A percentile compares a stretch with the other conserved stretches of the same genome.
phyloP scores from a whole-genome alignment of 352 stramenopile genomes.

The Thraustochytrium striatum region DNA sequence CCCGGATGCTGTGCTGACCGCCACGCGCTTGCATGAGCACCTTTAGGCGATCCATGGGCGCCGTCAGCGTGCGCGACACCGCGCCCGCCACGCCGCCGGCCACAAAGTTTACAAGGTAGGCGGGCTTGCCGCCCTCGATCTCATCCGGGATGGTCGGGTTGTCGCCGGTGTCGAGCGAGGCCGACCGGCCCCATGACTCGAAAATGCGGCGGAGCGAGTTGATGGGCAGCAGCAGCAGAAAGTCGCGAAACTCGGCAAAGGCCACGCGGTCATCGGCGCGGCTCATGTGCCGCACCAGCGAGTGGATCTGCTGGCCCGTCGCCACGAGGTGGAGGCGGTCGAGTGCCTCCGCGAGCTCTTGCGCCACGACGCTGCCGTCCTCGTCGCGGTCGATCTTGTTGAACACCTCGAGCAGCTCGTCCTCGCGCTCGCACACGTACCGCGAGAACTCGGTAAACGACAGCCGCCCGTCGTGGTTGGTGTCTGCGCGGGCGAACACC shows the following conservation, averaged over 20 bases:
- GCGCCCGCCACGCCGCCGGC: constrained; percentile 53
- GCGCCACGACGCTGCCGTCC: neutral
- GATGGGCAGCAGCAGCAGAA: constrained; percentile 23
- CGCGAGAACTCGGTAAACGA: neutral
- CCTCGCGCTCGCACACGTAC: neutral
- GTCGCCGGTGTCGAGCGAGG: constrained; percentile 28
- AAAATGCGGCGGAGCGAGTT: constrained; percentile 29
- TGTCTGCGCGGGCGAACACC: constrained; percentile 1
- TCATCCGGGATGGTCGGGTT: constrained; percentile 15
- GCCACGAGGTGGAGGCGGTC: neutral
- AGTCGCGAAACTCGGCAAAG: constrained; percentile 31
- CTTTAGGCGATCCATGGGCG: constrained; percentile 54
- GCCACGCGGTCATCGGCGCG: neutral
- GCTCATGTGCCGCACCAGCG: constrained; percentile 27
- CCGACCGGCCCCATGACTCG: constrained; percentile 26
- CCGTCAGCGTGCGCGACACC: constrained; percentile 53
- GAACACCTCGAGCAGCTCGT: neutral
- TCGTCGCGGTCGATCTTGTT: constrained; percentile 8
- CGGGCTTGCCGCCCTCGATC: constrained; percentile 31
- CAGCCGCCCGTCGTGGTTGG: neutral
- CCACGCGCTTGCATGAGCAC: constrained; percentile 47
- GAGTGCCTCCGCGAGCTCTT: neutral
- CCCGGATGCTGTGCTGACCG: constrained; percentile 4
- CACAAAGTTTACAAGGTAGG: constrained; percentile 47
- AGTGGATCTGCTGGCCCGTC: constrained; percentile 16